phyloP scores from a whole-genome alignment of 140 eudicot genomes.

The Erigeron philadelphicus region DNA sequence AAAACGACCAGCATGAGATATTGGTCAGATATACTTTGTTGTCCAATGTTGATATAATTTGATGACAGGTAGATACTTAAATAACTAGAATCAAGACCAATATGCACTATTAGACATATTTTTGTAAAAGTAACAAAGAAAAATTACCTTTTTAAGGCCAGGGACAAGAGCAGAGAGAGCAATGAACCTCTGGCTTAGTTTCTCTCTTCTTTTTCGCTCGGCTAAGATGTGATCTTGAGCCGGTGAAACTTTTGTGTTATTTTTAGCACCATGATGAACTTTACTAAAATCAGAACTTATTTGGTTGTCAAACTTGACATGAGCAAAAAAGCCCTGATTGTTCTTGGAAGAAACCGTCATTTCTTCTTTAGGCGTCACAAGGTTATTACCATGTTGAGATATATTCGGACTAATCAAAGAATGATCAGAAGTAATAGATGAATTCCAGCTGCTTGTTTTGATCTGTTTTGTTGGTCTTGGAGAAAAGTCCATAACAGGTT shows the following conservation, averaged over 20 bases:
- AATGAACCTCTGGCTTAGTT: slow-evolving; percentile 69
- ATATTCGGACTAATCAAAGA: slow-evolving; percentile 30
- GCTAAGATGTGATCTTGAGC: slow-evolving; percentile 77
- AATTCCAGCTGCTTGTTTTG: slow-evolving; percentile 46
- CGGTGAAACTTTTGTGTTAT: slow-evolving; percentile 32
- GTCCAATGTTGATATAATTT: too few relatives aligned
- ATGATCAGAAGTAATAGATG: slow-evolving; percentile 31
- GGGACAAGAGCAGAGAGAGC: slow-evolving; percentile 76
- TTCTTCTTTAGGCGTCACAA: slow-evolving; percentile 57
- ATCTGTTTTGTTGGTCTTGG: slow-evolving; percentile 51
- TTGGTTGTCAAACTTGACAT: slow-evolving; percentile 26
- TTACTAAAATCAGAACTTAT: slow-evolving; percentile 28
- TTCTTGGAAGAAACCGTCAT: slow-evolving; percentile 40
- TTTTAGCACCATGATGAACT: slow-evolving; percentile 33
- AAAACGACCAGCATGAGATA: too few relatives aligned
- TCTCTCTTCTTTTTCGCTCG: slow-evolving; percentile 81
- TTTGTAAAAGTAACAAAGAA: not conserved
- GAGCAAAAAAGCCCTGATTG: slow-evolving; percentile 24
- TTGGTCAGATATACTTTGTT: too few relatives aligned
- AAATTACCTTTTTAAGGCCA: slow-evolving; percentile 65
- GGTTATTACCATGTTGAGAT: slow-evolving; percentile 23
- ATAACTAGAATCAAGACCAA: too few relatives aligned
- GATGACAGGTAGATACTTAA: too few relatives aligned
- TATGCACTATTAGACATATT: too few relatives aligned
- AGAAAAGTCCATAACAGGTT: slow-evolving; percentile 37